These are phyloP conservation scores for Fonsecaea erecta DNA, from an alignment of 2,329 filamentous ascomycete species.

Conservation along the genomic window DNA sequence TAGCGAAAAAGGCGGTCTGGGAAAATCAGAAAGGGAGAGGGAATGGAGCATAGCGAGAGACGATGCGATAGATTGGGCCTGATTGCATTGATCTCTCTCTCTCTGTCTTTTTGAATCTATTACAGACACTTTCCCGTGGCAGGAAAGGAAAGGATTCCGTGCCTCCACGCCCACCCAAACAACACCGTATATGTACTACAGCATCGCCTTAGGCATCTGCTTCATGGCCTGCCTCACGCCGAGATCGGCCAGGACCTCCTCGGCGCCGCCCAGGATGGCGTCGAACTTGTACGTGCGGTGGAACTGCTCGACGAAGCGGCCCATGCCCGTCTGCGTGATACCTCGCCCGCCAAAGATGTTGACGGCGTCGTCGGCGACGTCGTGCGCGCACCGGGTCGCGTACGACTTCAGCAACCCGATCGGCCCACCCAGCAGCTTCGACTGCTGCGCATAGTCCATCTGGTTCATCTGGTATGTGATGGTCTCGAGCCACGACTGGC, in stretches of 20 bases:
- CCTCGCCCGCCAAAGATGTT: conserved; percentile 76
- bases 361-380: conserved; percentile 71
- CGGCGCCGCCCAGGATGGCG: conserved; percentile 70
- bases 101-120: background rate
- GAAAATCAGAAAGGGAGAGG: background rate
- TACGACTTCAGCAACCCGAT: conserved; percentile 75
- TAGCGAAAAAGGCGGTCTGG: too few species aligned
- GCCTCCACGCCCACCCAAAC: background rate
- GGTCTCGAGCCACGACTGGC: conserved; percentile 67
- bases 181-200: conserved; percentile 47
- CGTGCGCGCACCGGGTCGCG: conserved; percentile 71
- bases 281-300: conserved; percentile 63
- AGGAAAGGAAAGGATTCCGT: background rate
- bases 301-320: conserved; percentile 71
- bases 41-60: background rate
- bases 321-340: conserved; percentile 70
- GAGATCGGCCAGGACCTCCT: conserved; percentile 74
- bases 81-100: background rate
- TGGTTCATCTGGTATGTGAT: conserved; percentile 57
- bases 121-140: background rate
- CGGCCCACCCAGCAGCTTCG: conserved; percentile 67
- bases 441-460: conserved; percentile 52
- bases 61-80: background rate
- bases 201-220: conserved; percentile 80
- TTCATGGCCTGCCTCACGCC: conserved; percentile 76